Evolutionary conservation across 306 rosid species (phyloP), one percentile per base, ranked within the genome.

Genomic region (Gillenia trifoliata): DNA sequence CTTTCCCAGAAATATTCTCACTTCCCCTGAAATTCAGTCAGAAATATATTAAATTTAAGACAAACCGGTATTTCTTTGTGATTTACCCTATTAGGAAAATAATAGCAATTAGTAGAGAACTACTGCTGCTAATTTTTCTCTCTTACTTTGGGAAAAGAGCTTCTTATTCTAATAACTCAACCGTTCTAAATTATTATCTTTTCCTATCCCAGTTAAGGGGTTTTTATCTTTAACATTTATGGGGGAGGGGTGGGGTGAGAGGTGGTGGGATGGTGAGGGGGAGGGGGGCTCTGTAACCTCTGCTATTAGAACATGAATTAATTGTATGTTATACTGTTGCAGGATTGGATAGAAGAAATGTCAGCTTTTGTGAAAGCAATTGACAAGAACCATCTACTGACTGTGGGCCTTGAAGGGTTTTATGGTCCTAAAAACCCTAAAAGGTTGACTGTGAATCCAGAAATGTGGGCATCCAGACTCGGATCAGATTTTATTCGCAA

Each of bases 291-390:
- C 26, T 33, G 68, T 64, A 19, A 19, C 45, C 25, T 31, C 9
- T 30, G 59, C 59, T 79, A 61, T 79, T 40, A 49, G 74, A 68
- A 49, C 71, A 64, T 68, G 52, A 68, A 50, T 20, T 79, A 60
- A 69, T 74, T 61, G 52, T 56, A 62, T 73, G 56, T 67, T 78
- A 38, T 80, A 68, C 19, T 83, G 79, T 67, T 84, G 79, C 87
- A 94, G 99, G 96, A 83, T 11, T 94, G 99, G 99, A 85, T 94
- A 43, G 97, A 90, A 85, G 99, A 94, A 87, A 94, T 94, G 99
- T 82, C 99, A 43, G 73, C 86, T 75, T 92, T 84, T 61, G 84
- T 90, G 73, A 94, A 94, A 87, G 76, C 88, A 67, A 87, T 94
- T 25, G 99, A 94, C 95, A 92, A 90, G 90, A 93, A 84, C 36